Evolutionary conservation across 176 grass and related monocot species (phyloP).

Genomic region (Avena eriantha): DNA sequence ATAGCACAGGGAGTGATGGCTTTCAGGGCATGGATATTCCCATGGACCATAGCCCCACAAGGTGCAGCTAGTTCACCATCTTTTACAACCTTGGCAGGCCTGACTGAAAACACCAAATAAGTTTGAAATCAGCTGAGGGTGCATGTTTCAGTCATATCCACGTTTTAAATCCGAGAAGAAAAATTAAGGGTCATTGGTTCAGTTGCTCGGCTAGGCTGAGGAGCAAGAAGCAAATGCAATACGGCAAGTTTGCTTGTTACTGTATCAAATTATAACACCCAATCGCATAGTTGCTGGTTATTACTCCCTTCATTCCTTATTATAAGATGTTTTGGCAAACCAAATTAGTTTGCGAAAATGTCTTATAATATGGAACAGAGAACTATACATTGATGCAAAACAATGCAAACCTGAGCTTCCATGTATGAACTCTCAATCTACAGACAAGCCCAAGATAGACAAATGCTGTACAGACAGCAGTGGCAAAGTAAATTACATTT

Average conservation of each 20-base stretch:
- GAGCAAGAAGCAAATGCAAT: not conserved
- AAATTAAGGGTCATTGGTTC: not conserved
- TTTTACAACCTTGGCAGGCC: conserved; percentile 60
- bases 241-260: not conserved
- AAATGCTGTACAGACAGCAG: not conserved
- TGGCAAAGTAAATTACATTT: not conserved
- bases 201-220: not conserved
- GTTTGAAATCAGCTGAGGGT: conserved; percentile 9
- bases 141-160: not conserved
- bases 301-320: no score
- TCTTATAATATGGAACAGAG: no score
- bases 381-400: no score
- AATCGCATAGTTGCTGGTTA: no score
- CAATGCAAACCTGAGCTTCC: no score
- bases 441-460: not conserved
- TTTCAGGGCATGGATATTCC: conserved; percentile 61
- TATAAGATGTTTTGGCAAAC: no score
- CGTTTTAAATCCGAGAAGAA: not conserved
- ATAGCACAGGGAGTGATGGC: conserved; percentile 74
- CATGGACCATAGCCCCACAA: conserved; percentile 56
- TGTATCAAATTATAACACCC: not conserved
- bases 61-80: conserved; percentile 59
- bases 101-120: conserved; percentile 37
- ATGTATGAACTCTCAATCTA: not conserved
- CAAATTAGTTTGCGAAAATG: no score